phyloP scores from a whole-genome alignment of 2,329 filamentous ascomycete species.

The Amylocarpus encephaloides region DNA sequence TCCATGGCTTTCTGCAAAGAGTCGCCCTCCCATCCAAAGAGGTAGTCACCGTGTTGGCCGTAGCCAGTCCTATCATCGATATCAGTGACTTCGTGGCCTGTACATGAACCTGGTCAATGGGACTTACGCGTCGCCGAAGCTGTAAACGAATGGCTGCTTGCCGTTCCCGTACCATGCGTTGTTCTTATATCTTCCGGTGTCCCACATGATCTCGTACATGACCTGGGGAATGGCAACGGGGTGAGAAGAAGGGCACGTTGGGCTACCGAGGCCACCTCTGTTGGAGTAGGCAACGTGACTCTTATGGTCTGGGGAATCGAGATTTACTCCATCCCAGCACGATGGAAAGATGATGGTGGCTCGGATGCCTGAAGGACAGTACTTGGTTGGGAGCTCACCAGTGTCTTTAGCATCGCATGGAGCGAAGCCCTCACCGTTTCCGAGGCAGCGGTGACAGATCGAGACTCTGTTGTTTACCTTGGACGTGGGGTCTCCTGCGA shows the following conservation, averaged over 20 bases:
- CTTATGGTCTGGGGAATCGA: constrained; percentile 49
- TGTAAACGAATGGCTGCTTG: constrained; percentile 14
- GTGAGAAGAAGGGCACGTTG: constrained; percentile 6
- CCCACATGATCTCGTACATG: constrained; percentile 14
- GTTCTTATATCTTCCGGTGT: constrained; percentile 12
- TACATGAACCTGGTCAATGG: neutral
- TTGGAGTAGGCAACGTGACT: constrained; percentile 49
- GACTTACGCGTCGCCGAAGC: constrained; percentile 35
- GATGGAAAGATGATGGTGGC: constrained; percentile 51
- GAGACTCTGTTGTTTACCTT: constrained; percentile 41
- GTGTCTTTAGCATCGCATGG: constrained; percentile 35
- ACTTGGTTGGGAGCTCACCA: constrained; percentile 45
- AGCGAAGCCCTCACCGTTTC: constrained; percentile 27
- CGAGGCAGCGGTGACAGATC: constrained; percentile 50
- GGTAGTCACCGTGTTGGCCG: constrained; percentile 4
- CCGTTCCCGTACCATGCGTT: constrained; percentile 7
- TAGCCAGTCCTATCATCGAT: constrained; percentile 1
- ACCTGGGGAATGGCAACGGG: constrained; percentile 10
- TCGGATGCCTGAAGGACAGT: constrained; percentile 46
- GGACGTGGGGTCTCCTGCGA: constrained; percentile 50
- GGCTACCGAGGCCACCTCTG: constrained; percentile 14
- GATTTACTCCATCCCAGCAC: constrained; percentile 55
- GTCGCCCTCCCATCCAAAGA: constrained; percentile 1
- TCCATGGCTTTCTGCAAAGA: constrained; percentile 2
- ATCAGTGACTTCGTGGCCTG: neutral